Percentiles rank a stretch among this genome's conserved stretches.
Evolutionary conservation across 495 filamentous ascomycete species (phyloP).

Genomic region (Cercophora samala): DNA sequence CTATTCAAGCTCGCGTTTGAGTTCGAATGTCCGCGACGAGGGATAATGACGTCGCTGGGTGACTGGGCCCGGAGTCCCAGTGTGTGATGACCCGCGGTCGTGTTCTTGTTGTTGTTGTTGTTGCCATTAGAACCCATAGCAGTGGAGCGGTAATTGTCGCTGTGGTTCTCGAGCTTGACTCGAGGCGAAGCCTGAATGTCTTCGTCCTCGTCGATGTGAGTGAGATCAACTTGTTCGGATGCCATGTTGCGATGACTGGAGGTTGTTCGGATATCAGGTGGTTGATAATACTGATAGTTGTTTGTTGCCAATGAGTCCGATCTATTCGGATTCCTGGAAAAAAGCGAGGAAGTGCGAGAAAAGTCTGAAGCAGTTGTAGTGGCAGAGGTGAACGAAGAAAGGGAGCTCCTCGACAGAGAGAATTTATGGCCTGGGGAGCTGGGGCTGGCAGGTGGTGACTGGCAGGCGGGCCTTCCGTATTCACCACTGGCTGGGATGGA

Average conservation of each 20-base stretch:
- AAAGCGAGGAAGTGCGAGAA: constrained; percentile 43
- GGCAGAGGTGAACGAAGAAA: constrained; percentile 40
- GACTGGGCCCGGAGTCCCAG: background rate
- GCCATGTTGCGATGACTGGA: background rate
- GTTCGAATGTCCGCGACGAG: background rate
- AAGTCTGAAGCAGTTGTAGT: constrained; percentile 30
- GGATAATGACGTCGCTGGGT: constrained; percentile 2
- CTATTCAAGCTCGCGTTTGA: background rate
- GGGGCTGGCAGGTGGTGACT: constrained; percentile 36
- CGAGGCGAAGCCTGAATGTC: background rate
- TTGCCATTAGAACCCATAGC: background rate
- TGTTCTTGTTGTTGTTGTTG: background rate
- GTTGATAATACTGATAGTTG: background rate
- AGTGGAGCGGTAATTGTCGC: background rate
- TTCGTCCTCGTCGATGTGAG: background rate
- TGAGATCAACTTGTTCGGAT: background rate
- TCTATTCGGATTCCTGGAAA: constrained; percentile 21
- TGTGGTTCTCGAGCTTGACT: background rate
- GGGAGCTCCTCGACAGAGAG: constrained; percentile 39
- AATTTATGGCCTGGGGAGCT: constrained; percentile 40
- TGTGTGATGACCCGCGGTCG: background rate
- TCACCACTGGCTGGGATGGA: constrained; percentile 22
- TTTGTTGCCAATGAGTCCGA: background rate
- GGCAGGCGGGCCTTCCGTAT: constrained; percentile 9
- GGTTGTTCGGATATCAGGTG: background rate